Percentiles rank a stretch among this genome's conserved stretches.
Conservation (phyloP, 345 rosid species). For the Mercurialis annua region DNA sequence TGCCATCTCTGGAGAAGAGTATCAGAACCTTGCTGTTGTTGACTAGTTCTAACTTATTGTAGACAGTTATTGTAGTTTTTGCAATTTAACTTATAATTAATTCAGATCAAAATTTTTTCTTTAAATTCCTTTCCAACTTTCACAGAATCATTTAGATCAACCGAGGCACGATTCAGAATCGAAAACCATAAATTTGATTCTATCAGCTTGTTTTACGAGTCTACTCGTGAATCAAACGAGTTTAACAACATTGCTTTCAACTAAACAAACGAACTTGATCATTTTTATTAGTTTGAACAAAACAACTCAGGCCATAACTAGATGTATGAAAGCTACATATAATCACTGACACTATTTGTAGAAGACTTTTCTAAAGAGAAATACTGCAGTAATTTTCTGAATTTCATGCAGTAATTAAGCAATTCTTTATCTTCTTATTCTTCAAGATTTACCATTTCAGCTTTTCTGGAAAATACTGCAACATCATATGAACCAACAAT, state of each 20-base stretch:
- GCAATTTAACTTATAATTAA: no score
- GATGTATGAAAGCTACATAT: neutral
- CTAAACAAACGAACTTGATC: neutral
- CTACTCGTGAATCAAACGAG: no score
- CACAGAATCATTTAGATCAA: no score
- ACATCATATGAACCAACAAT: neutral
- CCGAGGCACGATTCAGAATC: no score
- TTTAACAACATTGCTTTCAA: no score
- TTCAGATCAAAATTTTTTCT: no score
- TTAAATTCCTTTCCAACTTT: no score
- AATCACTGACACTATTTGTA: neutral
- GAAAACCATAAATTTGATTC: no score
- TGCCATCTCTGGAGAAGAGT: slow-evolving; percentile 45
- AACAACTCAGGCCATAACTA: neutral
- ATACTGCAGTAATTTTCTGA: neutral
- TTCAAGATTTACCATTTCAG: slow-evolving; percentile 36
- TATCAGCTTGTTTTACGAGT: no score
- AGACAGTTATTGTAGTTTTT: no score
- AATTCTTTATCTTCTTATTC: neutral
- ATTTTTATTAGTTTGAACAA: neutral
- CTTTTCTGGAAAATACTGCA: slow-evolving; percentile 43
- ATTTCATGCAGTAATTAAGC: neutral
- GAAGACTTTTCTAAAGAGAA: no score
- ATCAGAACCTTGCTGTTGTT: slow-evolving; percentile 34
- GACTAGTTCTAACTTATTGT: slow-evolving; percentile 23